phyloP scores from a whole-genome alignment of 306 rosid species.

The Lagenaria siceraria region DNA sequence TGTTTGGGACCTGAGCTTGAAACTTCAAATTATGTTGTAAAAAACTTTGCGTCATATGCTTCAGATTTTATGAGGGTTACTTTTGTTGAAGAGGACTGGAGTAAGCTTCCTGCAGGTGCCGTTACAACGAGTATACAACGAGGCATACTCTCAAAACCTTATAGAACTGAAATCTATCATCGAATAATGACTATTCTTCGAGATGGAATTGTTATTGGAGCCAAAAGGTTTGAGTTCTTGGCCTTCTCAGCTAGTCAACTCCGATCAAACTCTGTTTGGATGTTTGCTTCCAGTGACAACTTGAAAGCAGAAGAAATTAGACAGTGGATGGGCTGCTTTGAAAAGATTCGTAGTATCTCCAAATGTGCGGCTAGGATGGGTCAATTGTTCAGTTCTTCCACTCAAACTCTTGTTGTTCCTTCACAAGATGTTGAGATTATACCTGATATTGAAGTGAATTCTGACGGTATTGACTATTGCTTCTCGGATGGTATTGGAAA shows the following conservation, averaged over 20 bases:
- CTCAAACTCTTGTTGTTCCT: constrained; percentile 55
- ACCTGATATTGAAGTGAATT: constrained; percentile 58
- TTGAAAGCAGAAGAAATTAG: constrained; percentile 74
- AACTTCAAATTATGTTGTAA: constrained; percentile 81
- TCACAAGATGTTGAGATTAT: constrained; percentile 63
- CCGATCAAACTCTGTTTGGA: constrained; percentile 80
- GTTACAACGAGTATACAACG: constrained; percentile 41
- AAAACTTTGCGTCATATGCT: constrained; percentile 56
- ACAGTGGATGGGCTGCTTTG: constrained; percentile 96
- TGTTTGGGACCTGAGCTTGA: constrained; percentile 95
- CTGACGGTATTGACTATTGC: constrained; percentile 60
- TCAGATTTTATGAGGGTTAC: constrained; percentile 79
- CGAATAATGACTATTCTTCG: constrained; percentile 62
- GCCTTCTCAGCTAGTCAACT: constrained; percentile 98
- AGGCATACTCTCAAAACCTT: constrained; percentile 50
- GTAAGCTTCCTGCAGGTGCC: constrained; percentile 62
- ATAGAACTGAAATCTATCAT: constrained; percentile 46
- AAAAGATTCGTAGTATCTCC: constrained; percentile 64
- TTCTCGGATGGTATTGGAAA: constrained; percentile 98
- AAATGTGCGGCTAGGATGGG: constrained; percentile 99
- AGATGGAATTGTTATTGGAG: constrained; percentile 75
- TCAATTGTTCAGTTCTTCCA: constrained; percentile 83
- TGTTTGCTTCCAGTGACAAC: constrained; percentile 82
- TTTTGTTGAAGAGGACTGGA: constrained; percentile 93
- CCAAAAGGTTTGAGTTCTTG: constrained; percentile 69